Evolutionary conservation across 2,329 filamentous ascomycete species (phyloP).

Genomic region (Cytospora chrysosperma): DNA sequence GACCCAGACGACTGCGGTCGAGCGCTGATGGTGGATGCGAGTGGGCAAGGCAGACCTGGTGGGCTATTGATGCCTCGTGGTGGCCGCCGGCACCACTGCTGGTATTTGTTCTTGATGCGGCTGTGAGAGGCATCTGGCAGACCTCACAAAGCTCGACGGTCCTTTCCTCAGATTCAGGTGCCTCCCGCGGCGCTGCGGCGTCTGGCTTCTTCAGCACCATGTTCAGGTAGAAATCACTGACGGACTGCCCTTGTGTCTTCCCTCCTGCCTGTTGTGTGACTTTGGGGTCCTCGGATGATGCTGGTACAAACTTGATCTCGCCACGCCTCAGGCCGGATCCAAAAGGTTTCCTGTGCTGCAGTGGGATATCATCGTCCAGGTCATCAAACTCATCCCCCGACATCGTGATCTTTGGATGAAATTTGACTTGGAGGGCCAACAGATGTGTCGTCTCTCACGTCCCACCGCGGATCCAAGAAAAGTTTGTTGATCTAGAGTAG

Average conservation of each 20-base stretch:
- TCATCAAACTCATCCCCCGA: constrained; percentile 30
- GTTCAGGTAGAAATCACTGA: constrained; percentile 64
- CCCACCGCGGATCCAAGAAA: not conserved
- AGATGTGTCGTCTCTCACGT: not conserved
- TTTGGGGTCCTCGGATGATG: constrained; percentile 40
- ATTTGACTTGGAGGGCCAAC: not conserved
- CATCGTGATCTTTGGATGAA: not conserved
- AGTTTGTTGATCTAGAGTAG: not conserved
- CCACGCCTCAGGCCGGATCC: constrained; percentile 56
- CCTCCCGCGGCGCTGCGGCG: constrained; percentile 14
- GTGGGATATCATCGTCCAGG: constrained; percentile 48
- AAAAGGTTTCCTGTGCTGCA: constrained; percentile 54
- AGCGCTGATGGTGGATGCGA: constrained; percentile 71
- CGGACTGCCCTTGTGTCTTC: constrained; percentile 29
- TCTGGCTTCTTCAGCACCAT: constrained; percentile 56
- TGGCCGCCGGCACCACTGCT: constrained; percentile 24
- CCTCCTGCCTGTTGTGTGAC: constrained; percentile 25
- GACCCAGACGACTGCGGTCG: constrained; percentile 68
- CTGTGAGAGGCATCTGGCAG: constrained; percentile 56
- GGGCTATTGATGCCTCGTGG: constrained; percentile 65
- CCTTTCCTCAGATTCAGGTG: constrained; percentile 24
- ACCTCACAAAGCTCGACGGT: constrained; percentile 48
- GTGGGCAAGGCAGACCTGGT: constrained; percentile 68
- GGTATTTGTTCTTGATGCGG: constrained; percentile 21
- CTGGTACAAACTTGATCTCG: constrained; percentile 57